Conservation (phyloP, 2,329 filamentous ascomycete genomes). For the Colletotrichum sidae region DNA sequence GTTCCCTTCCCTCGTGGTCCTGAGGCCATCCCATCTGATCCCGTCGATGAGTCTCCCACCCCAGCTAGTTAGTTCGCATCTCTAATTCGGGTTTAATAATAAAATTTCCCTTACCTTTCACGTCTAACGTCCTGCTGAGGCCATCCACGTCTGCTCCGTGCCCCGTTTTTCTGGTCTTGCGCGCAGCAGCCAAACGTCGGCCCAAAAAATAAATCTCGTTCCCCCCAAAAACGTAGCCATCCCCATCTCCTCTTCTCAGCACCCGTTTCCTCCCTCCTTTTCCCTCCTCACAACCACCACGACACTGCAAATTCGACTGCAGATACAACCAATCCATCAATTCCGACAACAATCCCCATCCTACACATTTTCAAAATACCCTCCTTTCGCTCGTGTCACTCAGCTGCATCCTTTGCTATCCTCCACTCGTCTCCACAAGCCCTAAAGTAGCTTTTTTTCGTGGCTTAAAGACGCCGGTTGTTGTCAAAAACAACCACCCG, state of each 20-base stretch:
- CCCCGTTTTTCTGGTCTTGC: slow-evolving; percentile 60
- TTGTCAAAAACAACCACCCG: slow-evolving; percentile 34
- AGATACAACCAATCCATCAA: slow-evolving; percentile 52
- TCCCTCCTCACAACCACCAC: slow-evolving; percentile 46
- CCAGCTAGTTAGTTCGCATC: slow-evolving; percentile 37
- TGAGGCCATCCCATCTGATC: slow-evolving; percentile 38
- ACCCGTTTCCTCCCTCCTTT: slow-evolving; percentile 42
- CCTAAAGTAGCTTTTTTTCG: slow-evolving; percentile 41
- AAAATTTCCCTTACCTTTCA: slow-evolving; percentile 50
- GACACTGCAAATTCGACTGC: slow-evolving; percentile 51
- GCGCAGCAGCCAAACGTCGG: slow-evolving; percentile 46
- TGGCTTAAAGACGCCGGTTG: slow-evolving; percentile 25
- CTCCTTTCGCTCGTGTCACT: slow-evolving; percentile 49
- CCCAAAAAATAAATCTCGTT: slow-evolving; percentile 57
- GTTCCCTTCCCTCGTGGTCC: slow-evolving; percentile 40
- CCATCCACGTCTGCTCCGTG: slow-evolving; percentile 44
- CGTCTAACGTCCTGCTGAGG: slow-evolving; percentile 26
- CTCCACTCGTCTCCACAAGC: slow-evolving; percentile 41
- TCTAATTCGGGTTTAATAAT: slow-evolving; percentile 44
- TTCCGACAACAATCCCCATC: slow-evolving; percentile 44
- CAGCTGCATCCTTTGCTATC: slow-evolving; percentile 44
- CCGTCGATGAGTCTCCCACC: slow-evolving; percentile 26
- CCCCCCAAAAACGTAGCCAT: slow-evolving; percentile 64
- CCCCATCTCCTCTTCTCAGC: slow-evolving; percentile 54
- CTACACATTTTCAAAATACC: slow-evolving; percentile 49